Conservation (phyloP, 495 filamentous ascomycete genomes). For the Tuber microsphaerosporum region DNA sequence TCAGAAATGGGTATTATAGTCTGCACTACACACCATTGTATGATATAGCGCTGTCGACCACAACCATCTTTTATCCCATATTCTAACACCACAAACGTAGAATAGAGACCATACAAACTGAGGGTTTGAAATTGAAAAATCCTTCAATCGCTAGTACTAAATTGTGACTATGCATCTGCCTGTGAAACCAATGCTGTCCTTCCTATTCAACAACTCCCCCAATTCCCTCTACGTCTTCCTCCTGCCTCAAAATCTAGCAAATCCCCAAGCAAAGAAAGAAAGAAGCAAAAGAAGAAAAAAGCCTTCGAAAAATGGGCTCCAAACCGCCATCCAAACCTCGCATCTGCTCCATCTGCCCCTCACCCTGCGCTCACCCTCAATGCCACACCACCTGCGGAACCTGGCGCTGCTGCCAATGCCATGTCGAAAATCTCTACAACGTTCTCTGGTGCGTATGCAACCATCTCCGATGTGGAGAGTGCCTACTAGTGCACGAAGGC, state of each 20-base stretch:
- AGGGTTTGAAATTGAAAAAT: not conserved
- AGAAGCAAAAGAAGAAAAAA: not conserved
- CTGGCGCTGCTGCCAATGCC: not conserved
- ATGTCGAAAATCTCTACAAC: not conserved
- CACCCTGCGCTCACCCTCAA: not conserved
- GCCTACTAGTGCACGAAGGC: not conserved
- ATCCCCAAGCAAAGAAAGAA: not conserved
- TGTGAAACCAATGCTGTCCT: not conserved
- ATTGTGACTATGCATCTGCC: not conserved
- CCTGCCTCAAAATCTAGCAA: not conserved
- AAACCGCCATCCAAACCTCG: not conserved
- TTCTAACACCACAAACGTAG: not conserved
- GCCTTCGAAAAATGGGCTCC: not conserved
- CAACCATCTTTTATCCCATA: not conserved
- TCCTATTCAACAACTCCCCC: too few species aligned
- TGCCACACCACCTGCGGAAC: not conserved
- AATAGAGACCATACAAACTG: not conserved
- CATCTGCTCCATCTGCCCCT: not conserved
- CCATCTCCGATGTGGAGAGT: not conserved
- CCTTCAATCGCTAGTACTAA: not conserved
- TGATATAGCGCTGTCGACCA: not conserved
- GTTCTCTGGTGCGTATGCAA: not conserved
- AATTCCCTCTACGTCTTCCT: not conserved
- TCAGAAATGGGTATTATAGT: too few species aligned
- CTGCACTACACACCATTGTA: too few species aligned